Base-by-base conservation (phyloP, 495 filamentous ascomycete species). In the Coniosporium apollinis region DNA sequence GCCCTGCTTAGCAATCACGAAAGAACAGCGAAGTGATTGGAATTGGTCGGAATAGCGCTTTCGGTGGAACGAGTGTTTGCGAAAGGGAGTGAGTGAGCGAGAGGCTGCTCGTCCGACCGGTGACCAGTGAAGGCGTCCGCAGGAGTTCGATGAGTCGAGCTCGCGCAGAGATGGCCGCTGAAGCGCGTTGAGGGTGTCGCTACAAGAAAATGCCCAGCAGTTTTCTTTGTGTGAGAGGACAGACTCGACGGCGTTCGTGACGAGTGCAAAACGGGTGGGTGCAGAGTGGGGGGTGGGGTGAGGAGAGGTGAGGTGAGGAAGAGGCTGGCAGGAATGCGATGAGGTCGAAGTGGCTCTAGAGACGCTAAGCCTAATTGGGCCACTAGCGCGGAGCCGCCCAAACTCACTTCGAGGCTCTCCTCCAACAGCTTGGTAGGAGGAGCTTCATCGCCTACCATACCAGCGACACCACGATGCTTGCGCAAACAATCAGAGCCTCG, bases 111-210 rank as follows among this genome's bases (percentile, higher is more conserved):
- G 24, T 44, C 38, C 49, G 44, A 48, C 44, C 46, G 30, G 46
- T 34, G n/a, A 53, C 55, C 55, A 58, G 44, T 51, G 38, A 58
- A 58, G 55, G 55, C 36, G 41, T 57, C 54, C 52, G 41, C 39
- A 41, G 50, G 47, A 34, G 30, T 29, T 34, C 20, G 15, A 24
- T n/a, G n/a, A n/a, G n/a, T 46, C 21, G 26, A 30, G 25, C 19
- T 47, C 41, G 48, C 48, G 39, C 51, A 54, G 51, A 58, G 34
- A 38, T 20, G 43, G 46, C 46, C 52, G 45, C 36, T 38, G 34
- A 43, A 39, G 36, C 28, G 19, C 38, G 42, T 31, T 39, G 22
- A 39, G 35, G 30, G n/a, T 11, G 24, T 42, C 19, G 21, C 17
- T 22, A 11, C 19, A 22, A 34, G 26, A 34, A 33, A 45, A 36